Evolutionary conservation across 768 basidiomycete species (phyloP), one percentile per base, ranked within the genome.

Genomic region (Suillus cothurnatus): DNA sequence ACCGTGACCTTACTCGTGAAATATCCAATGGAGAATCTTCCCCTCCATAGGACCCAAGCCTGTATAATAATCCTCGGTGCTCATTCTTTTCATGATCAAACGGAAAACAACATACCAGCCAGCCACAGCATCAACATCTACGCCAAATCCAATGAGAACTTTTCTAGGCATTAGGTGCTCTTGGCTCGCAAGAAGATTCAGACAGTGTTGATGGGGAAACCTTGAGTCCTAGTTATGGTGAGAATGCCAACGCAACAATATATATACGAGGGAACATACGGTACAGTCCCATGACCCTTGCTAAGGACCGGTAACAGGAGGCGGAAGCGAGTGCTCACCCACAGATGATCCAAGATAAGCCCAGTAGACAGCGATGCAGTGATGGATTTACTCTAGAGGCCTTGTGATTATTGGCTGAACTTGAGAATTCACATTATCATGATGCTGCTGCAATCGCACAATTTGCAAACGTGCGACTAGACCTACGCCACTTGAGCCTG

Each of bases 1-100:
- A 6, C 43, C 23, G 6, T 0, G 43, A 63, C 62, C 68, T 5
- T 53, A 86, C 88, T 70, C 85, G 80, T 15, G 87, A 89, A 63
- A 92, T 89, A 69, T 92, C 91, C 23, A 84, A 76, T 0, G 88
- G 86, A 0, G 86, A 88, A 71, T 91, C 85, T 68, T 91, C 86
- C n/a, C 89, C 90, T 4, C 90, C 90, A 71, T 91, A 91, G 0
- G 88, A 88, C 7, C 90, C 89, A 19, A 89, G 80, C 87, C 87
- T 89, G 61, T 2, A 55, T 23, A 6, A 26, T 19, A 50, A 15
- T 45, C 49, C 36, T 23, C 41, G n/a, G 50, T 19, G 34, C 26
- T 45, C 53, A 32, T 56, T 36, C 6, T 38, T 57, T 1, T 47
- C 64, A 50, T 62, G 57, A 52, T 14, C 6, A n/a, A 53, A 58